Evolutionary conservation across 176 grass and related monocot species (phyloP), one percentile per base, ranked within the genome.

Genomic region (Cenchrus americanus): DNA sequence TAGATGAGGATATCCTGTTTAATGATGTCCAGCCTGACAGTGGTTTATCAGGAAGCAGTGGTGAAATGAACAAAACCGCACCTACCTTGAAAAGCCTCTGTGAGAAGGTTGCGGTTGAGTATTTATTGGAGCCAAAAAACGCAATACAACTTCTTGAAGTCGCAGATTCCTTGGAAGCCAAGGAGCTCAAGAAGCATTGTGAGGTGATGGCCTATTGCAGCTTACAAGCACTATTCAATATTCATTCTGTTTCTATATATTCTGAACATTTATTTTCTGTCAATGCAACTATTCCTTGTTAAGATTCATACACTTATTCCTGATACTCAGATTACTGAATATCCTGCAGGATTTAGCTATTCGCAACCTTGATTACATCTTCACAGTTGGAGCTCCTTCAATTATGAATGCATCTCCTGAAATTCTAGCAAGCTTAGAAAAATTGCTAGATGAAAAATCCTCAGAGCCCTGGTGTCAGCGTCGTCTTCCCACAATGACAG

Each of bases 351-450:
- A 96, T 80, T 73, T 92, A 86, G 91, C 91, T 79, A 76, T 99
- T 86, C 97, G 75, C 82, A 99, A 99, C 58, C 93, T 99, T 58
- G 97, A 99, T 82, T 99, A 99, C 79, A 92, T 99, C 83, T 96
- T 99, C 78, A 96, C 91, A 54, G 81, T 90, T 14, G 86, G 87
- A 41, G 74, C 93, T 79, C 49, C 93, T 50, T 87, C 97, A 88
- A 76, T 99, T 80, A 86, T 86, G 79, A 90, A 87, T 81, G 91
- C 93, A 23, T 94, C 93, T 66, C 83, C 86, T 81, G 91, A 96
- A 79, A 92, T 92, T 91, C 91, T 96, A 52, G 93, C 76, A 43
- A 94, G 86, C 64, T 89, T 99, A 58, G 93, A 99, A 73, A 92
- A 76, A 79, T 65, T 94, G 41, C 83, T 99, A 51, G 97, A 99